Evolutionary conservation across 2,329 filamentous ascomycete species (phyloP).

Genomic region (Zalaria sp.): DNA sequence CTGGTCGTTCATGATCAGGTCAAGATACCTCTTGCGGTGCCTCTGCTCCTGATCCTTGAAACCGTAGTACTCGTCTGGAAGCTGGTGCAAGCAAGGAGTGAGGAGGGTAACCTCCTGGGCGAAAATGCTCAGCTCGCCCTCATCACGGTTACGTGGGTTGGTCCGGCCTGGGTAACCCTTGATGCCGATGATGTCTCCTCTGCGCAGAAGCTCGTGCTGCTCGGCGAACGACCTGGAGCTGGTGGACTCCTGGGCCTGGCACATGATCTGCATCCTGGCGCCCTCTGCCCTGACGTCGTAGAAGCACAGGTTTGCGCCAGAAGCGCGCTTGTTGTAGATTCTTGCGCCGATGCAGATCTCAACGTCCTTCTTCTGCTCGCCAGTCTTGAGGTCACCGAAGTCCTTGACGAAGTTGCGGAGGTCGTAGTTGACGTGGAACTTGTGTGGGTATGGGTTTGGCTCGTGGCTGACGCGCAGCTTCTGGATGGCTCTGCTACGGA

Average conservation of each 20-base stretch:
- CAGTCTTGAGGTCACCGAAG: slow-evolving; percentile 72
- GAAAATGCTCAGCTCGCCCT: slow-evolving; percentile 89
- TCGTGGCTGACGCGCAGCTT: slow-evolving; percentile 58
- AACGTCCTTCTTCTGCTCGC: slow-evolving; percentile 65
- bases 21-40: slow-evolving; percentile 84
- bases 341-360: slow-evolving; percentile 67
- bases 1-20: slow-evolving; percentile 90
- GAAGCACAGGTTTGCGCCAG: slow-evolving; percentile 77
- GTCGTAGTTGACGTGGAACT: slow-evolving; percentile 77
- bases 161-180: slow-evolving; percentile 75
- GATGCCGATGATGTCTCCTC: slow-evolving; percentile 87
- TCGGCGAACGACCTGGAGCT: slow-evolving; percentile 61
- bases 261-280: slow-evolving; percentile 78
- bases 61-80: slow-evolving; percentile 85
- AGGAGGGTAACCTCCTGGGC: slow-evolving; percentile 75
- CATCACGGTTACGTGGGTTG: slow-evolving; percentile 72
- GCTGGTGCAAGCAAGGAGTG: slow-evolving; percentile 79
- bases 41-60: slow-evolving; percentile 93
- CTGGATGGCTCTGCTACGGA: slow-evolving; percentile 71
- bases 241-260: slow-evolving; percentile 65
- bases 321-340: slow-evolving; percentile 75
- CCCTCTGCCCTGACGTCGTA: slow-evolving; percentile 73
- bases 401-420: slow-evolving; percentile 66
- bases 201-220: slow-evolving; percentile 77
- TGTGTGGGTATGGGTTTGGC: slow-evolving; percentile 84